Base-by-base conservation (phyloP, 805 yeast species). In the Starmera amethionina region DNA sequence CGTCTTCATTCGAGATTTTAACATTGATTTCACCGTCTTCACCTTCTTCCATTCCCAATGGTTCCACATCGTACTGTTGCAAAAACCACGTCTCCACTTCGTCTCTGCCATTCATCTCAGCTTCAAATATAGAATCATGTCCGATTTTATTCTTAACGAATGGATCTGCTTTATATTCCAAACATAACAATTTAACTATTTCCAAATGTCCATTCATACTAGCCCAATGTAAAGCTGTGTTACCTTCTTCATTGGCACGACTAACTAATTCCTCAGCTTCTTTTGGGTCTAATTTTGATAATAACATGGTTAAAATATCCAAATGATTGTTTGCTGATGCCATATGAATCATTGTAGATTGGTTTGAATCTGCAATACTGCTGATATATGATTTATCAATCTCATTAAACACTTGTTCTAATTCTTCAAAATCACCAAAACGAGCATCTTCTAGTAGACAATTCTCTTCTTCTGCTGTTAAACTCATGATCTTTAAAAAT, bases 181-280 rank as follows among this genome's bases (percentile, higher is more conserved):
- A 90, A 59, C 90, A 79, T 35, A 93, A 64, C 11, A 75, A 51
- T 56, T 82, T 63, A 16, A 86, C 90, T 8, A 81, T 65, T 3
- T 73, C 79, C 42, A 86, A 59, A 51, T 88, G 88, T 1, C 97
- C 97, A 52, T 85, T 88, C 48, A 78, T 73, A 1, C 95, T 73
- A 1, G 97, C 97, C 99, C 99, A 93, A 59, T 93, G 97, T 47
- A 93, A 68, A 1, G 97, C 83, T 0, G 98, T 89, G 59, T 93
- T 93, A 2, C 97, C 98, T 16, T 82, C 76, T 38, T 76, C 82
- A 56, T 93, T 93, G 41, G 66, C 69, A 15, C 60, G 53, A 44
- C 75, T 72, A 15, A 77, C 70, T 33, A 73, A 59, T 13, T 49
- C 46, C n/a, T 56, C 60, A 13, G 76, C 75, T 9, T 76, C 70